A percentile compares a stretch with the other conserved stretches of the same genome.
phyloP scores from a whole-genome alignment of 306 rosid genomes.

The Citrullus amarus region DNA sequence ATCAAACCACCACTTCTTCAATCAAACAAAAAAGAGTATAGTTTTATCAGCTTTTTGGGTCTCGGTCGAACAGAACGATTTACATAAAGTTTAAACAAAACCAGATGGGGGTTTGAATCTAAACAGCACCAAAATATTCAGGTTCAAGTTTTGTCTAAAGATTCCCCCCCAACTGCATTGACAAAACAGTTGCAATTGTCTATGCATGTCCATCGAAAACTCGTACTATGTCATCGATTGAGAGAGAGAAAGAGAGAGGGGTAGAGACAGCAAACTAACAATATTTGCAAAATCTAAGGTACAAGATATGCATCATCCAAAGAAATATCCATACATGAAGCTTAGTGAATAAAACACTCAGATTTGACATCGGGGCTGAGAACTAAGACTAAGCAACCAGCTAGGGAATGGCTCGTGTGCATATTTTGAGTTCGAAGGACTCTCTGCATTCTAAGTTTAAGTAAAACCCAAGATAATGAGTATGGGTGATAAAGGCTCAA shows the following conservation, averaged over 20 bases:
- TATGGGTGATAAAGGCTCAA: neutral
- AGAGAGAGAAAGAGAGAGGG: neutral
- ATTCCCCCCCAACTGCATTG: neutral
- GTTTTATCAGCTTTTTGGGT: neutral
- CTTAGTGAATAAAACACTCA: neutral
- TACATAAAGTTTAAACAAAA: neutral
- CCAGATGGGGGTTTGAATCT: neutral
- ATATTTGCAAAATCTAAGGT: neutral
- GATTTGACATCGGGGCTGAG: neutral
- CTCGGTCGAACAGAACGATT: neutral
- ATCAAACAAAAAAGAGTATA: neutral
- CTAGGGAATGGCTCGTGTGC: neutral
- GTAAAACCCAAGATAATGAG: neutral
- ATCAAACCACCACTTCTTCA: neutral
- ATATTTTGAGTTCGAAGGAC: neutral
- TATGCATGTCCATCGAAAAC: neutral
- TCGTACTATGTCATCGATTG: neutral
- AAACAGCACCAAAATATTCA: neutral
- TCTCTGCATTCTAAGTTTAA: neutral
- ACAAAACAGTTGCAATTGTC: neutral
- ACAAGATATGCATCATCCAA: neutral
- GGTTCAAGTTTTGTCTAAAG: neutral
- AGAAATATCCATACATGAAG: neutral
- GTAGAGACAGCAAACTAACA: neutral
- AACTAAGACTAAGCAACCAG: neutral